Conservation (phyloP, 345 rosid genomes). For the Diplotaxis tenuifolia region DNA sequence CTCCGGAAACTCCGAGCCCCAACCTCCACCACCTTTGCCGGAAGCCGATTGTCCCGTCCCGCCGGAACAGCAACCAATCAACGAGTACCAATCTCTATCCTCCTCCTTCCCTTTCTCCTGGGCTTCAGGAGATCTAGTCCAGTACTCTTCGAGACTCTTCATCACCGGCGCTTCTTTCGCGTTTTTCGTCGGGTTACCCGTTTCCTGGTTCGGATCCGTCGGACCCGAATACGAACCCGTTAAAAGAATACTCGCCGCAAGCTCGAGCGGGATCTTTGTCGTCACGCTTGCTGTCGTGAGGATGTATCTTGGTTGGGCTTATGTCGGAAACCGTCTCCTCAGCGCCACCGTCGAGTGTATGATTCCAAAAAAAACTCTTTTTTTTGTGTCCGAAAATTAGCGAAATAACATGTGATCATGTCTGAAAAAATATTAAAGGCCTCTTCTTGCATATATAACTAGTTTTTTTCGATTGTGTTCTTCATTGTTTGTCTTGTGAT, state of each 20-base stretch:
- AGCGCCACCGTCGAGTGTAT: slow-evolving; percentile 94
- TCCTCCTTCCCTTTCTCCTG: slow-evolving; percentile 85
- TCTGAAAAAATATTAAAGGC: too few relatives aligned
- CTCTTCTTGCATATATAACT: not conserved
- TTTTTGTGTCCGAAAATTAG: not conserved
- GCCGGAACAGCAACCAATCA: slow-evolving; percentile 72
- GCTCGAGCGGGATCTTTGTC: slow-evolving; percentile 71
- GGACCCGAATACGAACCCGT: slow-evolving; percentile 67
- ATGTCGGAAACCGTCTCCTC: slow-evolving; percentile 90
- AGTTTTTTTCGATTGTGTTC: not conserved
- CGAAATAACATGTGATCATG: not conserved
- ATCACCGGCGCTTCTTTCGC: slow-evolving; percentile 73
- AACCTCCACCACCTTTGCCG: slow-evolving; percentile 37
- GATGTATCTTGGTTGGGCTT: slow-evolving; percentile 98
- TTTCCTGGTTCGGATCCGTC: slow-evolving; percentile 74
- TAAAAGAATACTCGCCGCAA: slow-evolving; percentile 52
- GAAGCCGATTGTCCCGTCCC: slow-evolving; percentile 90
- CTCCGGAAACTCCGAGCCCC: slow-evolving; percentile 52
- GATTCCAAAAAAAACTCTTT: not conserved
- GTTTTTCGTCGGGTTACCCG: slow-evolving; percentile 69
- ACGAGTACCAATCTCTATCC: slow-evolving; percentile 79
- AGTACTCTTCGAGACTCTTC: slow-evolving; percentile 60
- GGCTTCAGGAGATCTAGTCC: slow-evolving; percentile 60
- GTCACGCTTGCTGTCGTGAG: slow-evolving; percentile 85
- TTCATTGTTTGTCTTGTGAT: not conserved